Base-by-base conservation (phyloP, 495 filamentous ascomycete species). In the Oidiodendron maius region DNA sequence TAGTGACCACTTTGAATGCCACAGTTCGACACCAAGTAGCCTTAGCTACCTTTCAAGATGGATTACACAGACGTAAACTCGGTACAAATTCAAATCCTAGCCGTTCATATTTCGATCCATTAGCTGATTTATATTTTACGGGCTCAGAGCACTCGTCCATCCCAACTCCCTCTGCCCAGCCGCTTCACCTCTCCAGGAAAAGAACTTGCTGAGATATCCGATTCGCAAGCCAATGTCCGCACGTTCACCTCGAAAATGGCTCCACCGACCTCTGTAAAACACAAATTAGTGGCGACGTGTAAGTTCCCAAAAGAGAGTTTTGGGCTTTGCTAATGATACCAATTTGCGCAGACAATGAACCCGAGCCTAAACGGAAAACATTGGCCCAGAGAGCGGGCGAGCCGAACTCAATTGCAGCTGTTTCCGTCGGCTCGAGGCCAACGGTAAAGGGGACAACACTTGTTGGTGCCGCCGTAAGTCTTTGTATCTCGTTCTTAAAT, bases 161-260 rank as follows among this genome's bases (percentile, higher is more conserved):
- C 54, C 8, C 45, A 52, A 38, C 34, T 58, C 30, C 48, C 35
- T 11, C 58, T 51, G 38, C 64, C 63, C n/a, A 67, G 57, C 54
- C 66, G 52, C 37, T 59, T 63, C 17, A 58, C 57, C 2, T 60
- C 58, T 38, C 60, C 62, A 9, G 60, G 50, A 5, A 66, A 62
- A 42, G 52, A 59, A 9, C 58, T 84, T 4, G 59, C 57, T 38
- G 81, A 85, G 50, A 75, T 83, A 62, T 77, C 78, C 46, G 72
- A 80, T 3, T 86, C 86, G 3, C 72, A 81, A 46, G 80, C 70
- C 52, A 93, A 93, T 67, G 70, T 79, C 49, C 81, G 86, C 51
- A 74, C 78, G 11, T 45, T 36, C 3, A 62, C 64, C 21, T 62
- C 71, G 24, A 65, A 72, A 48, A 69, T 71, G 30, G 77, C 82